Evolutionary conservation across 2,329 filamentous ascomycete species (phyloP), one percentile per base, ranked within the genome.

Genomic region (Emergomyces orientalis): DNA sequence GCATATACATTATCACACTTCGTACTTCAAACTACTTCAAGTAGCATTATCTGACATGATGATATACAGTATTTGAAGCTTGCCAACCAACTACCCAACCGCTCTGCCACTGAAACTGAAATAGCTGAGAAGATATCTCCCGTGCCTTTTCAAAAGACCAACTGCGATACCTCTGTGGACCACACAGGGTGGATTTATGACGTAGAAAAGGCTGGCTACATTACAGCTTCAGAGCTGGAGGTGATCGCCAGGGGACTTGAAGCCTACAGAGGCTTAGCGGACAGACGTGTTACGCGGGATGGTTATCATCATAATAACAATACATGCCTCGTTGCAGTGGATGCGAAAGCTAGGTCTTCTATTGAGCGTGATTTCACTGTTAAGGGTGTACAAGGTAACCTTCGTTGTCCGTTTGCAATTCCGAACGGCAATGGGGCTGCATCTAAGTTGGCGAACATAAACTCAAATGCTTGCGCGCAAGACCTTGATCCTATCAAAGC

Each of bases 291-390:
- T 60, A 69, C 66, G 59, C 67, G 67, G 62, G 69, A 73, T 69
- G 69, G 68, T 55, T 62, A 67, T 65, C 56, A 71, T 69, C 71
- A 73, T 19, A 58, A 45, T 69, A 70, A 73, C 69, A 76, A 74
- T 68, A 73, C 71, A 41, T 79, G 77, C 64, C 70, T 75, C 60
- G 72, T 77, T 58, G 73, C 74, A 54, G 71, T 71, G 59, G 72
- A 73, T 71, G 86, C 85, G 22, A 83, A 86, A 65, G 80, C 84
- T 73, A 86, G 86, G 61, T 86, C 84, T 59, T 81, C 85, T 45
- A 78, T 96, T 71, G 92, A 96, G 77, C 88, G 89, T 77, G 92
- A 97, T 76, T 97, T 96, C 70, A 97, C 92, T 22, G 88, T 92
- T 41, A 81, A 87, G 72, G 92, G 92, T 65, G 90, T 86, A 71